Conservation (phyloP, 2,329 filamentous ascomycete genomes). For the Stemphylium beticola region DNA sequence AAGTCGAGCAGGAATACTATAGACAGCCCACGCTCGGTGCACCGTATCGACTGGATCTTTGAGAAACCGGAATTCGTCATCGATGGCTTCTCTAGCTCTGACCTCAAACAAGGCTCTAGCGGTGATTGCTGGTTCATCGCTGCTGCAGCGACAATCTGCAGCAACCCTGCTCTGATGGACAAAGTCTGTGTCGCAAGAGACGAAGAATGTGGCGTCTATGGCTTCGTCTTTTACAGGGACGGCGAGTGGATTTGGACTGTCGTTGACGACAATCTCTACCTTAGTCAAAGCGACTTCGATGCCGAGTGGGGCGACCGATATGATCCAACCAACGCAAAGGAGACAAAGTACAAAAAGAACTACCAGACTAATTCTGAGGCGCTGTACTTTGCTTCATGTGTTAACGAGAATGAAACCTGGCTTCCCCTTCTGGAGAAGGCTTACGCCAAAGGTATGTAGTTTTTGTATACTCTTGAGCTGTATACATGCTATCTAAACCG, state of each 20-base stretch:
- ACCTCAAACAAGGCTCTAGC: constrained; percentile 77
- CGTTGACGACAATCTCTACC: constrained; percentile 86
- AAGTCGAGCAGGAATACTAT: constrained; percentile 25
- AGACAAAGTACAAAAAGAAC: constrained; percentile 66
- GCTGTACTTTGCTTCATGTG: constrained; percentile 77
- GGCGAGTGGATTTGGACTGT: constrained; percentile 82
- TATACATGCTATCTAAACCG: too few species aligned
- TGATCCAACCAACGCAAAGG: constrained; percentile 65
- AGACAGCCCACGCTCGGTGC: constrained; percentile 30
- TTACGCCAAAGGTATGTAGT: constrained; percentile 66
- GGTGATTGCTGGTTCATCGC: constrained; percentile 90
- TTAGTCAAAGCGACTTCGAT: constrained; percentile 79
- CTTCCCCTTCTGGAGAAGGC: constrained; percentile 80
- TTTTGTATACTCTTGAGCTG: neutral
- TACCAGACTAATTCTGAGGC: constrained; percentile 78
- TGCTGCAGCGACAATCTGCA: constrained; percentile 76
- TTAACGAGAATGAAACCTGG: constrained; percentile 81
- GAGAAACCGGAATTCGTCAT: constrained; percentile 77
- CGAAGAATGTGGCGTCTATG: constrained; percentile 78
- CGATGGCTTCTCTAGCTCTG: constrained; percentile 75
- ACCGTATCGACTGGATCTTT: constrained; percentile 70
- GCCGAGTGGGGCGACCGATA: constrained; percentile 70
- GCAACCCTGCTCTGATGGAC: constrained; percentile 73
- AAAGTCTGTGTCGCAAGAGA: constrained; percentile 75
- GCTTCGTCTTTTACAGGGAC: constrained; percentile 78